Conservation (phyloP, 225 moss, liverwort and hornwort species). For the Straminergon stramineum region DNA sequence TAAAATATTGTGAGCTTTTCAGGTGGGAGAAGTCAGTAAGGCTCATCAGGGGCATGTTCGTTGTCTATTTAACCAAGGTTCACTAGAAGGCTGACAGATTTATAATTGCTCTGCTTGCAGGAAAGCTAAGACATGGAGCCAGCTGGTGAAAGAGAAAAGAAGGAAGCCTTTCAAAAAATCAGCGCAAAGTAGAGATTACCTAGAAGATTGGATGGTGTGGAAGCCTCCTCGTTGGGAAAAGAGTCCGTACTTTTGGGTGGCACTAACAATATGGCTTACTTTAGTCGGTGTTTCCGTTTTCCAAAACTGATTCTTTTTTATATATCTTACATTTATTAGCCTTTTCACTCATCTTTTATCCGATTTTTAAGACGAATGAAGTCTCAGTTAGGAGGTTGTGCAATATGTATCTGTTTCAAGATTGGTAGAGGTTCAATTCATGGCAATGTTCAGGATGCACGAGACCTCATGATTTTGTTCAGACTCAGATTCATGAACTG, state of each 20-base stretch:
- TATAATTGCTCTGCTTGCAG: conserved; percentile 19
- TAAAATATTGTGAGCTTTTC: not conserved
- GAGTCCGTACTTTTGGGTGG: conserved; percentile 98
- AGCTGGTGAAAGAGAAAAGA: conserved; percentile 52
- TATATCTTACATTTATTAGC: not conserved
- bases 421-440: not conserved
- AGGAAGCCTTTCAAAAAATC: conserved; percentile 50
- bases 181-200: conserved; percentile 54
- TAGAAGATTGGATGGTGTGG: conserved; percentile 96
- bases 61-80: not conserved
- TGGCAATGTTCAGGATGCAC: not conserved
- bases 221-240: conserved; percentile 98
- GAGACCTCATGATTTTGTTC: not conserved
- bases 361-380: not conserved
- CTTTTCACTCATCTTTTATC: not conserved
- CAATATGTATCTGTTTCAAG: not conserved
- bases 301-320: conserved; percentile 50
- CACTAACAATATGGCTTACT: conserved; percentile 90
- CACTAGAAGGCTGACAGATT: not conserved
- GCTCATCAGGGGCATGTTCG: not conserved
- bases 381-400: conserved; percentile 8
- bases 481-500: not conserved
- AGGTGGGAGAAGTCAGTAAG: not conserved
- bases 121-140: conserved; percentile 71
- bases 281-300: conserved; percentile 78